phyloP scores from a whole-genome alignment of 2,329 filamentous ascomycete genomes.

The Colletotrichum shisoi region DNA sequence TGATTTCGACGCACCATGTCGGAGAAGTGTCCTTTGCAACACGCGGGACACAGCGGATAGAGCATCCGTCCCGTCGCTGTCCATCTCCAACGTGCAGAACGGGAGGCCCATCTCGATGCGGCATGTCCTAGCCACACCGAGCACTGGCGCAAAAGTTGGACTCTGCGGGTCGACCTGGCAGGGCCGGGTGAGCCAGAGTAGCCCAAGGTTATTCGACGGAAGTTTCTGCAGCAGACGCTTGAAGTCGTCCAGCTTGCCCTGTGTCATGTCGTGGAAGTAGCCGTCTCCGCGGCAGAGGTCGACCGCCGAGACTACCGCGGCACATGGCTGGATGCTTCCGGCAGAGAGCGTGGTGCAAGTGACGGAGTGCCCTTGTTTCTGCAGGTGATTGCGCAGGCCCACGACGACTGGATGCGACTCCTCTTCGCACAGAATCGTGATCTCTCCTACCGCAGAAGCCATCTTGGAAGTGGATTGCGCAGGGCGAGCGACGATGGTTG shows the following conservation, averaged over 20 bases:
- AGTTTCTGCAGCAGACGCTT: not conserved
- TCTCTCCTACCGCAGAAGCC: not conserved
- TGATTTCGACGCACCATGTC: rapidly evolving
- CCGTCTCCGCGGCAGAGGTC: not conserved
- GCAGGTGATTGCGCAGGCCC: not conserved
- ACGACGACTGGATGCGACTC: not conserved
- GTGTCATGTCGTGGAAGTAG: not conserved
- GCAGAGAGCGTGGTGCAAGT: not conserved
- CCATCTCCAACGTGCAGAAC: not conserved
- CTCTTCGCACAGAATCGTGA: constrained; percentile 8
- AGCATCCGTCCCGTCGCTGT: not conserved
- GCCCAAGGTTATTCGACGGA: no score
- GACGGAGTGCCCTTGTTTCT: not conserved
- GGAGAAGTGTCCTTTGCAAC: rapidly evolving
- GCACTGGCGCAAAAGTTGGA: not conserved
- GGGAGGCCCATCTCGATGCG: not conserved
- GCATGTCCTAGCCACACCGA: not conserved
- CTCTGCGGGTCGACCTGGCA: not conserved
- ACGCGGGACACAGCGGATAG: not conserved
- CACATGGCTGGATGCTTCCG: not conserved
- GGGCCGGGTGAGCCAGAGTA: not conserved
- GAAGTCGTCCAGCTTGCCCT: not conserved
- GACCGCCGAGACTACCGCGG: not conserved
- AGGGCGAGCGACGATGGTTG: constrained; percentile 17
- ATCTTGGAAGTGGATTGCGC: not conserved